phyloP scores from a whole-genome alignment of 2,329 filamentous ascomycete species.

The Penicillium sp. region DNA sequence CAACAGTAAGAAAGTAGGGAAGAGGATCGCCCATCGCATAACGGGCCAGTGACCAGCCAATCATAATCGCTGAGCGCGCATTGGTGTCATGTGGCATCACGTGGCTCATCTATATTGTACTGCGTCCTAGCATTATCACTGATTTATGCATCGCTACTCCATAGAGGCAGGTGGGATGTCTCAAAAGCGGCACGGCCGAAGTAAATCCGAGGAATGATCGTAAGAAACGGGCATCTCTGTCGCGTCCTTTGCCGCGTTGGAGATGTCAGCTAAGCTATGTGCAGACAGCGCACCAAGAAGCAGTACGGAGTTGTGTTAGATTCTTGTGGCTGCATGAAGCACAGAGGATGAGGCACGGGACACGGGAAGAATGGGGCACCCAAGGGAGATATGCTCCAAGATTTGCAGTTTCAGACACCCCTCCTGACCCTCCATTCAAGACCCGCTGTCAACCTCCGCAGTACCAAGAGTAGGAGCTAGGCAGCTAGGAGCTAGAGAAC shows the following conservation, averaged over 20 bases:
- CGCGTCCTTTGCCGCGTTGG: background rate
- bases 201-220: background rate
- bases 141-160: conserved; percentile 1
- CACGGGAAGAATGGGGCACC: background rate
- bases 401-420: conserved; percentile 6
- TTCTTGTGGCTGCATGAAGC: background rate
- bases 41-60: too few relatives aligned
- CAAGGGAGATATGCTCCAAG: background rate
- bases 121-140: too few relatives aligned
- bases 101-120: too few relatives aligned
- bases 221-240: background rate
- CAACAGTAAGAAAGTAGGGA: too few relatives aligned
- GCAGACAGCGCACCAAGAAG: background rate
- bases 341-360: background rate
- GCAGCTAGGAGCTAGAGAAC: background rate
- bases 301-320: background rate
- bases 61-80: too few relatives aligned
- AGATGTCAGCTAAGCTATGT: background rate
- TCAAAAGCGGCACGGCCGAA: conserved; percentile 1
- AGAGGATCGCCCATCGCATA: too few relatives aligned
- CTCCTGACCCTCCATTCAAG: conserved; percentile 1
- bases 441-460: conserved; percentile 2
- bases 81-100: too few relatives aligned
- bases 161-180: background rate
- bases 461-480: conserved; percentile 10